Evolutionary conservation across 129 eudicot species (phyloP).

Genomic region (Flaveria linearis): DNA sequence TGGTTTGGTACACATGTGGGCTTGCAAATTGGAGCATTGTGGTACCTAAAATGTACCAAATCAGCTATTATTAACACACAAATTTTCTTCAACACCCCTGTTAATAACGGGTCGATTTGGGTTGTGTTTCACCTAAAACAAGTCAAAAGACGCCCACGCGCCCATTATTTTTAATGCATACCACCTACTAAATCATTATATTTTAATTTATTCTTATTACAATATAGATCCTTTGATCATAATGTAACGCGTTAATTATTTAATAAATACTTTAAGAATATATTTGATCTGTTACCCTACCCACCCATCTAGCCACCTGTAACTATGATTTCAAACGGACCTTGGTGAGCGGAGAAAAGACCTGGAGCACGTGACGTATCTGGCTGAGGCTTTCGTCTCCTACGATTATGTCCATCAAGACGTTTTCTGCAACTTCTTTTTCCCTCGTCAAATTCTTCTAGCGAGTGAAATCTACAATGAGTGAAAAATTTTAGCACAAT

Average conservation of each 20-base stretch:
- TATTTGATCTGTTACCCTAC: background rate
- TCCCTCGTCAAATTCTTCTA: conserved; percentile 61
- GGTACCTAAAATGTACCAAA: conserved; percentile 34
- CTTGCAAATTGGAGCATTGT: conserved; percentile 51
- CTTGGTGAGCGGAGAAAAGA: conserved; percentile 50
- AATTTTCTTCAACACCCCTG: background rate
- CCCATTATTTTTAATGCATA: background rate
- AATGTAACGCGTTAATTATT: too few species aligned
- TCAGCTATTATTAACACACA: background rate
- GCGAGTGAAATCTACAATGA: conserved; percentile 51
- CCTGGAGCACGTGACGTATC: conserved; percentile 43
- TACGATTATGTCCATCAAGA: conserved; percentile 63
- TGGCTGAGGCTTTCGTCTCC: conserved; percentile 59
- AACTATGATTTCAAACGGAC: conserved; percentile 23
- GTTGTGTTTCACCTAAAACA: background rate
- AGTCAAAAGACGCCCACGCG: background rate
- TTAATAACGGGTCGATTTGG: background rate
- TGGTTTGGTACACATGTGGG: conserved; percentile 47
- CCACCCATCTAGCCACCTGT: background rate
- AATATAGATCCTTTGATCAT: too few species aligned
- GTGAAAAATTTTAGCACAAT: background rate
- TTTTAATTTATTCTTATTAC: too few species aligned
- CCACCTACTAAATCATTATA: too few species aligned
- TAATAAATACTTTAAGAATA: too few species aligned
- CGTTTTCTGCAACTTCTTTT: conserved; percentile 63